Conservation (phyloP, 495 filamentous ascomycete species). For the Podospora conica region DNA sequence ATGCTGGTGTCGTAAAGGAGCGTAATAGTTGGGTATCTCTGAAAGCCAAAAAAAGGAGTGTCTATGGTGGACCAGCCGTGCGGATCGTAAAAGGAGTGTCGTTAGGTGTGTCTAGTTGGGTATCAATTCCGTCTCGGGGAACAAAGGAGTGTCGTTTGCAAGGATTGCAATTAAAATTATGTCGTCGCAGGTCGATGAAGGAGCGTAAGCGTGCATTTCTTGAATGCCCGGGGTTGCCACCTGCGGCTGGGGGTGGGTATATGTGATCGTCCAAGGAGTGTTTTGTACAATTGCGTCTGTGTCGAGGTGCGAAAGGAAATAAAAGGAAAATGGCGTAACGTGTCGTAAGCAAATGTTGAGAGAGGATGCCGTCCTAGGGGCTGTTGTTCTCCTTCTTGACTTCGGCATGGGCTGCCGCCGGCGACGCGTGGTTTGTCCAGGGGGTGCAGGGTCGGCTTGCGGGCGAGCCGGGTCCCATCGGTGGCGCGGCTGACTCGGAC, state of each 20-base stretch:
- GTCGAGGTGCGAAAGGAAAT: conserved; percentile 23
- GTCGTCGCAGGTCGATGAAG: conserved; percentile 41
- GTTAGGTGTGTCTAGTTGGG: conserved; percentile 20
- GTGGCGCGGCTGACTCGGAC: conserved; percentile 32
- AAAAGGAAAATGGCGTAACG: conserved; percentile 5
- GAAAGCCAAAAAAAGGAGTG: conserved; percentile 38
- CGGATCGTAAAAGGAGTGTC: conserved; percentile 38
- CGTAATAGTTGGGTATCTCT: conserved; percentile 15
- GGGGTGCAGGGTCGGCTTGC: conserved; percentile 19
- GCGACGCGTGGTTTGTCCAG: conserved; percentile 6
- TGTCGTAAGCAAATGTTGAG: conserved; percentile 11
- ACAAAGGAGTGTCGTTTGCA: conserved; percentile 37
- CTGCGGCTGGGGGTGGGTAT: conserved; percentile 22
- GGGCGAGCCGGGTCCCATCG: conserved; percentile 24
- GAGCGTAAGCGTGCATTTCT: conserved; percentile 25
- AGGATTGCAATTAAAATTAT: conserved; percentile 13
- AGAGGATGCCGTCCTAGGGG: conserved; percentile 6
- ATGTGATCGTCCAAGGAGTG: conserved; percentile 41
- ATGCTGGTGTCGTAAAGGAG: conserved; percentile 28
- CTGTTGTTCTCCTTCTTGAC: conserved; percentile 25
- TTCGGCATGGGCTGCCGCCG: conserved; percentile 10
- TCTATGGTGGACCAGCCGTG: conserved; percentile 40
- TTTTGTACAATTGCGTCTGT: conserved; percentile 47
- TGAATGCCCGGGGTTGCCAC: conserved; percentile 29
- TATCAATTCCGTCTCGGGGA: conserved; percentile 34